Percentiles rank a stretch among this genome's conserved stretches.
These are phyloP conservation scores for Schizothecium vesticola DNA, from an alignment of 495 filamentous ascomycete genomes.

Conservation along the genomic window DNA sequence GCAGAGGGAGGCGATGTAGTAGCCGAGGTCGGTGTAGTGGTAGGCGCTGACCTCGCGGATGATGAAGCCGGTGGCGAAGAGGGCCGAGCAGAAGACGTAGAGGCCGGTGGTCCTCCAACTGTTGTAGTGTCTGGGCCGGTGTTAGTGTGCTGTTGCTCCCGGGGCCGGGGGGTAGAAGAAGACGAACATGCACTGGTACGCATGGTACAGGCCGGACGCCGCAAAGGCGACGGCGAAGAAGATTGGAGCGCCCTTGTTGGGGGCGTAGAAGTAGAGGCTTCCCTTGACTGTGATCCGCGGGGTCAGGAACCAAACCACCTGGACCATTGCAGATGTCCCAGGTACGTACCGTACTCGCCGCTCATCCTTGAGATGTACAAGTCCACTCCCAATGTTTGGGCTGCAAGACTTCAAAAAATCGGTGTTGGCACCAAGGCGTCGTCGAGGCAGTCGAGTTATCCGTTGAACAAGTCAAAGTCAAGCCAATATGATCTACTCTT, in stretches of 20 bases:
- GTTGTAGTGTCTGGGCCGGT: conserved; percentile 46
- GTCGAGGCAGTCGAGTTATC: not conserved
- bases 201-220: conserved; percentile 52
- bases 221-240: conserved; percentile 62
- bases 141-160: conserved; percentile 22
- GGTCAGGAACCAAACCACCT: not conserved
- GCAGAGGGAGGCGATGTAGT: conserved; percentile 57
- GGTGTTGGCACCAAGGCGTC: too few relatives aligned
- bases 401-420: too few relatives aligned
- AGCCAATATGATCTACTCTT: not conserved
- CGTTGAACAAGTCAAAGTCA: not conserved
- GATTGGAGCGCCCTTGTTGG: conserved; percentile 66
- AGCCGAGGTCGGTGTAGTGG: conserved; percentile 49
- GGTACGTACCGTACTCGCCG: conserved; percentile 5
- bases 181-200: conserved; percentile 53
- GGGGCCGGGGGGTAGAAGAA: not conserved
- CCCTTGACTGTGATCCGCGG: conserved; percentile 31
- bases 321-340: not conserved
- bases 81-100: conserved; percentile 32
- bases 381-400: not conserved
- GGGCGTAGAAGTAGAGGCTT: conserved; percentile 67
- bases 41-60: conserved; percentile 53
- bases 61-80: conserved; percentile 55
- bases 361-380: conserved; percentile 5
- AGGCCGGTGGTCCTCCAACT: conserved; percentile 37